These are phyloP conservation scores for Cladorrhinum sp. DNA, from an alignment of 2,329 filamentous ascomycete species.

Conservation along the genomic window DNA sequence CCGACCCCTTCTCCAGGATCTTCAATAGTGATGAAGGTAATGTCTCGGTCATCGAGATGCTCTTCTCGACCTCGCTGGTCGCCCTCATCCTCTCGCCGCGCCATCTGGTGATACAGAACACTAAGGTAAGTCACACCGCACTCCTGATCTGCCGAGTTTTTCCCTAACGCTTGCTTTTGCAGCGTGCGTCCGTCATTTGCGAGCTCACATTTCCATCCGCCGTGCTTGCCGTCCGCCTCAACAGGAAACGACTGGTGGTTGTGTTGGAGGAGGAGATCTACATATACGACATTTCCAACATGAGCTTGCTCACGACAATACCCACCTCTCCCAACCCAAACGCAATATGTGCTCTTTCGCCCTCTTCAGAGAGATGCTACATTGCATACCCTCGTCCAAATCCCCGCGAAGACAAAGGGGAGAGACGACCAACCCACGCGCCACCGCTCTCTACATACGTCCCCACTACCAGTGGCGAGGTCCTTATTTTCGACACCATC, in stretches of 20 bases:
- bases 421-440: conserved; percentile 71
- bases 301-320: conserved; percentile 91
- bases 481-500: conserved; percentile 86
- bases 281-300: conserved; percentile 97
- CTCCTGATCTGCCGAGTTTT: not conserved
- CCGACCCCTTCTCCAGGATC: conserved; percentile 91
- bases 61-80: conserved; percentile 96
- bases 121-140: conserved; percentile 61
- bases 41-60: conserved; percentile 95
- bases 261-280: conserved; percentile 96
- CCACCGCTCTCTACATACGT: conserved; percentile 77
- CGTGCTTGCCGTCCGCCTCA: conserved; percentile 88
- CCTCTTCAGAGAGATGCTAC: conserved; percentile 93
- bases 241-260: conserved; percentile 89
- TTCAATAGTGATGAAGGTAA: conserved; percentile 94
- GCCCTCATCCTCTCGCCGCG: conserved; percentile 89
- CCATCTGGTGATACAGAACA: conserved; percentile 94
- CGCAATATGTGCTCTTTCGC: conserved; percentile 87
- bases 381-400: conserved; percentile 89
- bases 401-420: conserved; percentile 57
- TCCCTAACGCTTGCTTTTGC: conserved; percentile 2
- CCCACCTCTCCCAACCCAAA: conserved; percentile 90
- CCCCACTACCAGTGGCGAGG: conserved; percentile 82
- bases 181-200: conserved; percentile 82
- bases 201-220: conserved; percentile 98